Conservation (phyloP, 768 basidiomycete species). For the Dictyophora rubrovolvata region DNA sequence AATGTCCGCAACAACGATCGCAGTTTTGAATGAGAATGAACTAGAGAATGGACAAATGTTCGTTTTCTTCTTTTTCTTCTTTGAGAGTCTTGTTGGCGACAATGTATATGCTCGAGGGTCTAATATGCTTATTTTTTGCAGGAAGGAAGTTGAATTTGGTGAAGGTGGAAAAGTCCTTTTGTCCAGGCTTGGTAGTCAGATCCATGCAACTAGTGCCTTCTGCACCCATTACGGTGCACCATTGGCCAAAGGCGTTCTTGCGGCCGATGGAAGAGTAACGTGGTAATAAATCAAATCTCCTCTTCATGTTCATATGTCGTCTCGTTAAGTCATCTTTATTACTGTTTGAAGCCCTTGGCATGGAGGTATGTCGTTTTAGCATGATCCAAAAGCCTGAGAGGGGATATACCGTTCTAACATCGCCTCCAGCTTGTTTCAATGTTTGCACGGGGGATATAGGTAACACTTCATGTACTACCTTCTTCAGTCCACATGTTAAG, state of each 20-base stretch:
- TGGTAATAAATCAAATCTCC: constrained; percentile 39
- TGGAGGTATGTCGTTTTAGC: constrained; percentile 42
- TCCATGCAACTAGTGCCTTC: constrained; percentile 71
- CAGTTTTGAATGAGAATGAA: constrained; percentile 48
- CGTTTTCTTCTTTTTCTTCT: constrained; percentile 12
- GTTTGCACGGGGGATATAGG: constrained; percentile 77
- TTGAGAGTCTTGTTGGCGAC: neutral
- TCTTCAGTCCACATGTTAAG: neutral
- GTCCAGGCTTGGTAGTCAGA: constrained; percentile 62
- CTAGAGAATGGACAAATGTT: constrained; percentile 62
- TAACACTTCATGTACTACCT: constrained; percentile 19
- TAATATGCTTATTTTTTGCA: constrained; percentile 19
- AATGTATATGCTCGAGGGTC: neutral
- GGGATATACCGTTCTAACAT: too few species aligned
- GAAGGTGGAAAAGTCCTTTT: constrained; percentile 65
- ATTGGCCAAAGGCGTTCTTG: constrained; percentile 69
- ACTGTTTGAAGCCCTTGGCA: constrained; percentile 61
- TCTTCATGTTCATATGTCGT: too few species aligned
- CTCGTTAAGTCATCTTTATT: constrained; percentile 5
- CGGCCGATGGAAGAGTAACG: constrained; percentile 67
- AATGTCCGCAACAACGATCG: constrained; percentile 43
- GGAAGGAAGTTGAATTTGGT: constrained; percentile 78
- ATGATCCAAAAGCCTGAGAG: too few species aligned
- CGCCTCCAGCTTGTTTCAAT: constrained; percentile 68
- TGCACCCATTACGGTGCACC: constrained; percentile 94